phyloP scores from a whole-genome alignment of 2,329 filamentous ascomycete species.

The Ascosphaera apis region DNA sequence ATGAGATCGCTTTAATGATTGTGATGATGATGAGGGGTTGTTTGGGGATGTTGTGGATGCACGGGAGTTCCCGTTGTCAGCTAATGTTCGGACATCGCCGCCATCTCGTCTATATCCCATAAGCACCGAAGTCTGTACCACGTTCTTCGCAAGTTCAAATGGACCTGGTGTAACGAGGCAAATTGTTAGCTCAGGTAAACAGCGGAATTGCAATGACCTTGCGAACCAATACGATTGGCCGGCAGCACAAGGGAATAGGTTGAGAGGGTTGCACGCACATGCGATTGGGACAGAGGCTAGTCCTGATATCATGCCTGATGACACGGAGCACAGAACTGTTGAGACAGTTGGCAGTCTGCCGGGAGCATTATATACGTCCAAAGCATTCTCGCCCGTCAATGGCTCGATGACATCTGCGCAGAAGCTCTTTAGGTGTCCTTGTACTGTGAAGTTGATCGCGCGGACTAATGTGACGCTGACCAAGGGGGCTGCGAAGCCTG shows the following conservation, averaged over 20 bases:
- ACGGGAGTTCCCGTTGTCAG: no score
- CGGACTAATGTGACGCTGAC: slow-evolving; percentile 23
- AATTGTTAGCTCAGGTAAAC: no score
- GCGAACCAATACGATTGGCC: background rate
- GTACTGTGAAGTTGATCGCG: slow-evolving; percentile 24
- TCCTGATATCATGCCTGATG: slow-evolving; percentile 20
- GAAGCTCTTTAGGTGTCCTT: slow-evolving; percentile 19
- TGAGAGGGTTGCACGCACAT: slow-evolving; percentile 13
- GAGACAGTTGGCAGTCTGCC: slow-evolving; percentile 19
- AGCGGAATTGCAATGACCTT: no score
- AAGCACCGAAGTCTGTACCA: slow-evolving; percentile 25
- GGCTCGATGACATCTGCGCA: slow-evolving; percentile 18
- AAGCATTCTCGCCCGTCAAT: slow-evolving; percentile 19
- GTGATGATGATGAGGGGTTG: no score
- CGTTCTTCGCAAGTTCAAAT: slow-evolving; percentile 26
- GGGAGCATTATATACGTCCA: slow-evolving; percentile 18
- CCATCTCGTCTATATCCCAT: slow-evolving; percentile 20
- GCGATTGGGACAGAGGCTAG: slow-evolving; percentile 20
- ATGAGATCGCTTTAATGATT: no score
- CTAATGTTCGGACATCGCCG: slow-evolving; percentile 6
- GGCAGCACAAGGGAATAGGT: slow-evolving; percentile 1
- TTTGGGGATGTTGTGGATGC: slow-evolving; percentile 3
- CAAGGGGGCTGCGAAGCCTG: slow-evolving; percentile 22
- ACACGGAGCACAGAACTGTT: slow-evolving; percentile 20
- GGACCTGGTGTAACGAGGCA: slow-evolving; percentile 13